phyloP scores from a whole-genome alignment of 2,329 filamentous ascomycete genomes.

The Calycina herbarum region DNA sequence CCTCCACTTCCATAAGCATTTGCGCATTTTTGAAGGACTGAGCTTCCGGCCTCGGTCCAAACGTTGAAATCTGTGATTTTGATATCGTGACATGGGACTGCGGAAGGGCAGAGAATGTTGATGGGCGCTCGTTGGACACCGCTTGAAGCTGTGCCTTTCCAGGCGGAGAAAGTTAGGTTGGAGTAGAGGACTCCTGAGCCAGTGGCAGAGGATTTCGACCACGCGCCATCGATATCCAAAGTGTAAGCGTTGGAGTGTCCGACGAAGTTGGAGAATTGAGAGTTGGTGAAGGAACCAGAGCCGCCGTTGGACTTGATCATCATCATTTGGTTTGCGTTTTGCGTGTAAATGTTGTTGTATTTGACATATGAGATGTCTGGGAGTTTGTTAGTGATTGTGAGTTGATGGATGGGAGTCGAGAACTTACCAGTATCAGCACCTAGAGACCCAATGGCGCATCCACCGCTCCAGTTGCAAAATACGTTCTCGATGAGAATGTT shows the following conservation, averaged over 20 bases:
- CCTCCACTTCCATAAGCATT: slow-evolving; percentile 50
- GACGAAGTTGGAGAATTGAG: slow-evolving; percentile 57
- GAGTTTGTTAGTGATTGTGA: neutral
- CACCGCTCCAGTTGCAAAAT: slow-evolving; percentile 63
- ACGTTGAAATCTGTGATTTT: slow-evolving; percentile 52
- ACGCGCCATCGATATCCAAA: slow-evolving; percentile 55
- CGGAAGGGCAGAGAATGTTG: slow-evolving; percentile 51
- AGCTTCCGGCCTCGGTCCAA: slow-evolving; percentile 49
- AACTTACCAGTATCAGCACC: slow-evolving; percentile 42
- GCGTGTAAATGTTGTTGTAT: slow-evolving; percentile 60
- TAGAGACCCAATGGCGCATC: slow-evolving; percentile 58
- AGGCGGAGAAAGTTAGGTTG: slow-evolving; percentile 54
- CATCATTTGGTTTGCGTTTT: slow-evolving; percentile 60
- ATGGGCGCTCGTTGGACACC: slow-evolving; percentile 49
- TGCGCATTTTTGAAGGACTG: slow-evolving; percentile 47
- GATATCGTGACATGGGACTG: slow-evolving; percentile 53
- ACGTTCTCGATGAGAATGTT: slow-evolving; percentile 60
- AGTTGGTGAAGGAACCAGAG: slow-evolving; percentile 50
- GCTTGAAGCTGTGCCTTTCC: slow-evolving; percentile 53
- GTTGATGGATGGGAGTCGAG: neutral
- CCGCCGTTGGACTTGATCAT: slow-evolving; percentile 63
- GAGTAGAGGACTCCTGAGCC: slow-evolving; percentile 53
- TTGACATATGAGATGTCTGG: slow-evolving; percentile 50
- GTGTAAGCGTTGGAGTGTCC: slow-evolving; percentile 60
- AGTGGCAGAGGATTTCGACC: slow-evolving; percentile 45